Evolutionary conservation across 371 early-diverging fungal species (phyloP).

Genomic region (Haplosporangium sp.): DNA sequence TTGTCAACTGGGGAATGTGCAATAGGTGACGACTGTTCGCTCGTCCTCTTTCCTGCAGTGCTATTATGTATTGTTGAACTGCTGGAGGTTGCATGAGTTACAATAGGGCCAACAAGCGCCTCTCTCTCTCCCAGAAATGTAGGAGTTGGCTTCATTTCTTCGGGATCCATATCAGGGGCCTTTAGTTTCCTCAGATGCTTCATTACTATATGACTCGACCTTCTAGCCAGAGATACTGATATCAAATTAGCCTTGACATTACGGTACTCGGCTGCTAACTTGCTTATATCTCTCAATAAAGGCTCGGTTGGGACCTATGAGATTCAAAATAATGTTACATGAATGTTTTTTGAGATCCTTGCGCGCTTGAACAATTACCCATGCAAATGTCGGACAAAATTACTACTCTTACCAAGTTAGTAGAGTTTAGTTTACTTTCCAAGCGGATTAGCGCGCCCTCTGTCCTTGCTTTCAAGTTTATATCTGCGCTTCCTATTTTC

Average conservation of each 20-base stretch:
- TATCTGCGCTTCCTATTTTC: not conserved
- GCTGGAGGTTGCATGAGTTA: not conserved
- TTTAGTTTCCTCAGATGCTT: constrained; percentile 1
- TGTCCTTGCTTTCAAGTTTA: not conserved
- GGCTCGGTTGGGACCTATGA: constrained; percentile 18
- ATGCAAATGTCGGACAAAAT: too few relatives aligned
- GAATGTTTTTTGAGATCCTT: too few relatives aligned
- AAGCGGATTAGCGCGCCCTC: constrained; percentile 20
- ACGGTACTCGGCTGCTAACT: constrained; percentile 11
- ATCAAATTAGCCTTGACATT: constrained; percentile 19
- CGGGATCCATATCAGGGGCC: constrained; percentile 11
- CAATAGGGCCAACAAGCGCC: not conserved
- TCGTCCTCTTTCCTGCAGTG: too few relatives aligned
- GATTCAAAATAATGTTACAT: not conserved
- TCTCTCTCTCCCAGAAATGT: constrained; percentile 1
- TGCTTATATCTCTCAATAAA: constrained; percentile 8
- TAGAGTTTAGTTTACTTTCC: constrained; percentile 17
- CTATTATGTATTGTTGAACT: too few relatives aligned
- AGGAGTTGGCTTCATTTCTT: constrained; percentile 14
- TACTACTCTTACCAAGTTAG: constrained; percentile 12
- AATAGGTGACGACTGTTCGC: too few relatives aligned
- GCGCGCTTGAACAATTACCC: too few relatives aligned
- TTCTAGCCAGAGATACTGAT: constrained; percentile 14
- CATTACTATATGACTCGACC: constrained; percentile 35
- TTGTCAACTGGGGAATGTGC: too few relatives aligned